Evolutionary conservation across 2,329 filamentous ascomycete genomes (phyloP).

Genomic region (Monilinia polystroma): DNA sequence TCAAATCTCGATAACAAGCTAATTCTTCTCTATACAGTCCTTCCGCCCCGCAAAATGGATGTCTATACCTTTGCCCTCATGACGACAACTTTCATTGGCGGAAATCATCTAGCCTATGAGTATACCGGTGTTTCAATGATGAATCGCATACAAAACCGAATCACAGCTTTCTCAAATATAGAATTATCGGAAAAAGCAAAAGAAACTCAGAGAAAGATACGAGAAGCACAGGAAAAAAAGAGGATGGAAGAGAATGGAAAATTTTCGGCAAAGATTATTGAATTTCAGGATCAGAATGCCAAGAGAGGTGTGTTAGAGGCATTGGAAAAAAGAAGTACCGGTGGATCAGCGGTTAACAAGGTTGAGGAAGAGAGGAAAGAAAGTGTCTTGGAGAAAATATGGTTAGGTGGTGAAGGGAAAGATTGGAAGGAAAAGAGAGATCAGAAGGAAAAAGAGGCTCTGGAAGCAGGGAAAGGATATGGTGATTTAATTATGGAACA

Average conservation of each 20-base stretch:
- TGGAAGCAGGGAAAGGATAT: constrained; percentile 43
- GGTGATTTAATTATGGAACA: constrained; percentile 46
- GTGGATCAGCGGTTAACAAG: constrained; percentile 19
- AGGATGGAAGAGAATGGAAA: constrained; percentile 24
- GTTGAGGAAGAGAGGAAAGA: constrained; percentile 26
- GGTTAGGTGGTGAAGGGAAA: constrained; percentile 57
- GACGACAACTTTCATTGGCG: constrained; percentile 40
- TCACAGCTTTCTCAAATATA: not conserved
- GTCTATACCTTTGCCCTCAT: constrained; percentile 56
- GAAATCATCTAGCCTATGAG: constrained; percentile 37
- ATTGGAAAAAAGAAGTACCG: constrained; percentile 24
- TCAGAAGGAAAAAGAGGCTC: constrained; percentile 38
- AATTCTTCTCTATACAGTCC: constrained; percentile 32
- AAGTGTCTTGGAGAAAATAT: constrained; percentile 49
- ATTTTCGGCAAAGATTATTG: not conserved
- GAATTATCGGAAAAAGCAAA: constrained; percentile 32
- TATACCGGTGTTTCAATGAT: constrained; percentile 37
- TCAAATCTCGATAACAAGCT: not conserved
- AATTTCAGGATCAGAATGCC: constrained; percentile 4
- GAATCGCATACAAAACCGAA: constrained; percentile 24
- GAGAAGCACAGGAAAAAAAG: constrained; percentile 29
- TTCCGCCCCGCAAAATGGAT: constrained; percentile 63
- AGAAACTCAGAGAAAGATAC: constrained; percentile 32
- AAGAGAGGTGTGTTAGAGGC: constrained; percentile 16
- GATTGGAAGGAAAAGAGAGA: constrained; percentile 41